phyloP scores from a whole-genome alignment of 2,329 filamentous ascomycete genomes.

The Orbilia blumenaviensis region DNA sequence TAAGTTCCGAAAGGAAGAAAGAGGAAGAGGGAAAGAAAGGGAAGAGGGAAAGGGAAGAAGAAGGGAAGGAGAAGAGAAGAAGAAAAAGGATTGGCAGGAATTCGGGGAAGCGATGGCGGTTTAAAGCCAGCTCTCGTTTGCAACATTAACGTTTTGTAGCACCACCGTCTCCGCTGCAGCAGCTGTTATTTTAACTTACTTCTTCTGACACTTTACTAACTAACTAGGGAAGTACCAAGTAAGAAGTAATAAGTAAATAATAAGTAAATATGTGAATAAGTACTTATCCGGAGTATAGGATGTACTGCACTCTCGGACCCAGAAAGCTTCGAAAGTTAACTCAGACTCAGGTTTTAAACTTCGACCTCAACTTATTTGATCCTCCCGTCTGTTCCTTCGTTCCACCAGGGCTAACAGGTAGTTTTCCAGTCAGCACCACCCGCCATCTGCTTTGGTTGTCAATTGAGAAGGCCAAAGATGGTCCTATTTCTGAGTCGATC shows the following conservation, averaged over 20 bases:
- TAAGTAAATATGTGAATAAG: too few relatives aligned
- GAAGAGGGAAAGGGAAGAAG: conserved; percentile 11
- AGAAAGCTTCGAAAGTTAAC: too few relatives aligned
- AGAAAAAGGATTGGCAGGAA: conserved; percentile 19
- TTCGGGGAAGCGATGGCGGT: conserved; percentile 40
- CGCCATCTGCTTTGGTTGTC: background rate
- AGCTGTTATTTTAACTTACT: background rate
- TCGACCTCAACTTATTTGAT: too few relatives aligned
- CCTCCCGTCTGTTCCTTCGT: too few relatives aligned
- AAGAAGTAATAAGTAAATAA: too few relatives aligned
- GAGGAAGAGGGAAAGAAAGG: conserved; percentile 4
- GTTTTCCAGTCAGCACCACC: background rate
- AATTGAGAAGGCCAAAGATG: background rate
- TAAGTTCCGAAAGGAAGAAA: conserved; percentile 49
- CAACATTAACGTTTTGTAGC: background rate
- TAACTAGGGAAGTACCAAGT: too few relatives aligned
- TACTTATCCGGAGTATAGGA: too few relatives aligned
- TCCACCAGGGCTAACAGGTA: too few relatives aligned
- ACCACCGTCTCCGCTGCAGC: background rate
- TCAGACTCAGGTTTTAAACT: too few relatives aligned
- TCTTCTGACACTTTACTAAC: background rate
- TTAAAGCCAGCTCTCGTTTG: conserved; percentile 41
- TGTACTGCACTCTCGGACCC: too few relatives aligned
- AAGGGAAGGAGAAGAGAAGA: conserved; percentile 11
- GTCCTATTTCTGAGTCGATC: background rate